These are phyloP conservation scores for Neurospora sp. DNA, from an alignment of 495 filamentous ascomycete species.

Conservation along the genomic window DNA sequence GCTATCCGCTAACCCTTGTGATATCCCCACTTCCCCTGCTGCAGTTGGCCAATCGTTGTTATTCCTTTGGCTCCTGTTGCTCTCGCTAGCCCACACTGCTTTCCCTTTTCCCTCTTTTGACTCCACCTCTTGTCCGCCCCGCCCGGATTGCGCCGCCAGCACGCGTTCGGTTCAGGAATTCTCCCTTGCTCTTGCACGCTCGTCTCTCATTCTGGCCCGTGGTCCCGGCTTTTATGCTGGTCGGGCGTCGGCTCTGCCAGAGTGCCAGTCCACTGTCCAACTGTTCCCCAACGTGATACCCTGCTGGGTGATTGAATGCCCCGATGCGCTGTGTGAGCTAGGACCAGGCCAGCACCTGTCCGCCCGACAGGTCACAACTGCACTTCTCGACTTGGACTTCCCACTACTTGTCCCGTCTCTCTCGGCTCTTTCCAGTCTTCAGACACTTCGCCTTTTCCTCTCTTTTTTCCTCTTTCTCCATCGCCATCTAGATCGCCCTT, in stretches of 20 bases:
- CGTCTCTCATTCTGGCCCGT: not conserved
- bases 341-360: not conserved
- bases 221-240: not conserved
- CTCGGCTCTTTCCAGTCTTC: slow-evolving; percentile 5
- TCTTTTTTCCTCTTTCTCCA: slow-evolving; percentile 23
- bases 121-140: not conserved
- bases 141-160: not conserved
- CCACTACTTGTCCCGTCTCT: slow-evolving; percentile 9
- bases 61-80: slow-evolving; percentile 7
- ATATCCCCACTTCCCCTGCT: slow-evolving; percentile 16
- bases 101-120: not conserved
- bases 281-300: not conserved
- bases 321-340: not conserved
- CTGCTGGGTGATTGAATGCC: not conserved
- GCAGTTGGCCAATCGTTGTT: slow-evolving; percentile 20
- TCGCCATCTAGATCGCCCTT: slow-evolving; percentile 31
- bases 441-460: slow-evolving; percentile 20
- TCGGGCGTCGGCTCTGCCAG: not conserved
- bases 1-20: slow-evolving; percentile 27
- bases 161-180: not conserved
- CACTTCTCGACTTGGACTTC: not conserved
- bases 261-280: not conserved
- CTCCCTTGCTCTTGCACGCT: not conserved
- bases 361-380: not conserved
- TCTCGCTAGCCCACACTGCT: not conserved